Evolutionary conservation across 768 basidiomycete genomes (phyloP).

Genomic region (Agrocybe chaxingu): DNA sequence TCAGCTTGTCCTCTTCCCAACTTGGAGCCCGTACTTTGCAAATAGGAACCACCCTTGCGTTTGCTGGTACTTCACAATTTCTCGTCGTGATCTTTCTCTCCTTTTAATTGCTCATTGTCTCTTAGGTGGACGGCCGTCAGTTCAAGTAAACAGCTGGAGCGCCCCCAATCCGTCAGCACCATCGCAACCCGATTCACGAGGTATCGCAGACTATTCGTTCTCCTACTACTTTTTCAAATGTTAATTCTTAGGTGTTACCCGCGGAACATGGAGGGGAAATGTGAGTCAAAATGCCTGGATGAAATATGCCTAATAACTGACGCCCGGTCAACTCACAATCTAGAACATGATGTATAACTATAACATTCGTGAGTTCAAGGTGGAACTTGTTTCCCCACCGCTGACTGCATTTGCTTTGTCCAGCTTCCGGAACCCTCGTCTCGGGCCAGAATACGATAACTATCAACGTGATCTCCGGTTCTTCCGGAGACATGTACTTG

Average conservation of each 20-base stretch:
- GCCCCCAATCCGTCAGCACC: slow-evolving; percentile 28
- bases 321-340: not conserved
- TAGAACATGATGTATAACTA: slow-evolving; percentile 33
- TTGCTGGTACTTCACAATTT: slow-evolving; percentile 21
- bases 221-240: not conserved
- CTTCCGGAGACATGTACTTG: slow-evolving; percentile 28
- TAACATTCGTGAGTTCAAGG: slow-evolving; percentile 26
- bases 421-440: slow-evolving; percentile 27
- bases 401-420: not conserved
- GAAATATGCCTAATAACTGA: not conserved
- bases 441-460: slow-evolving; percentile 27
- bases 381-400: not conserved
- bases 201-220: slow-evolving; percentile 4
- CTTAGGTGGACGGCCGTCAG: slow-evolving; percentile 30
- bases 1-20: slow-evolving; percentile 26
- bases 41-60: slow-evolving; percentile 34
- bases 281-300: slow-evolving; percentile 14
- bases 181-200: slow-evolving; percentile 29
- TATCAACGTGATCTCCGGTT: slow-evolving; percentile 32
- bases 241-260: slow-evolving; percentile 25
- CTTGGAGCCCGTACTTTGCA: slow-evolving; percentile 30
- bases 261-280: slow-evolving; percentile 35
- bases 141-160: slow-evolving; percentile 27
- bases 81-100: not conserved
- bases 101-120: not conserved